Evolutionary conservation across 495 filamentous ascomycete species (phyloP).

Genomic region (Apiosordaria backusii): DNA sequence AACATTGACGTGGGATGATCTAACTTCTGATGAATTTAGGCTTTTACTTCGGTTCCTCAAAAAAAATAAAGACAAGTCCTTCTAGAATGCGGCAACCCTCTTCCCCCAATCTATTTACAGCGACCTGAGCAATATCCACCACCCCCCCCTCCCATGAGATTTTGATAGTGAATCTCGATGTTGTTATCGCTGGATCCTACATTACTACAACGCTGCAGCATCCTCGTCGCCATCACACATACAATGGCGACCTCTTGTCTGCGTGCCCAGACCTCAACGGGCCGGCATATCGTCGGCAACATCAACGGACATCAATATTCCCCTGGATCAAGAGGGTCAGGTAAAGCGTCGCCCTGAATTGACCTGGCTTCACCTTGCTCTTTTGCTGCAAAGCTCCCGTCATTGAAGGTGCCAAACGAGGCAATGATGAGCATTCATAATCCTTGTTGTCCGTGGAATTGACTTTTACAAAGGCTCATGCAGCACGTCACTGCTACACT

Average conservation of each 20-base stretch:
- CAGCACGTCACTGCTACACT: slow-evolving; percentile 9
- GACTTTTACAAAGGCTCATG: too few relatives aligned
- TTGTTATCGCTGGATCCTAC: not conserved
- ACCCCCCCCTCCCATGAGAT: not conserved
- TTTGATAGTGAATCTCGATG: not conserved
- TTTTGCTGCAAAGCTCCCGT: not conserved
- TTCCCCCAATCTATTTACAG: not conserved
- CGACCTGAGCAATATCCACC: too few relatives aligned
- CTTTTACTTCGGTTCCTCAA: not conserved
- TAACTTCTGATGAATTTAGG: too few relatives aligned
- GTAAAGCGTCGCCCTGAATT: too few relatives aligned
- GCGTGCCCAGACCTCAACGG: not conserved
- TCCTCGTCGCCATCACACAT: not conserved
- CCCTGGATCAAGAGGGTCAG: too few relatives aligned
- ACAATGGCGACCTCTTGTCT: not conserved
- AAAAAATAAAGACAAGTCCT: not conserved
- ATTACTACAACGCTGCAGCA: not conserved
- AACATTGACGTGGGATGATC: not conserved
- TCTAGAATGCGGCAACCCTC: not conserved
- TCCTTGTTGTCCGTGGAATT: too few relatives aligned
- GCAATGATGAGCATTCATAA: slow-evolving; percentile 4
- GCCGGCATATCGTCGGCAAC: not conserved
- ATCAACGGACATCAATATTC: not conserved
- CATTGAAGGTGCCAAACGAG: not conserved
- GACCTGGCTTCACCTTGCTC: too few relatives aligned